phyloP scores from a whole-genome alignment of 192 early-diverging fungal genomes.

The Rhizophagus sp. region DNA sequence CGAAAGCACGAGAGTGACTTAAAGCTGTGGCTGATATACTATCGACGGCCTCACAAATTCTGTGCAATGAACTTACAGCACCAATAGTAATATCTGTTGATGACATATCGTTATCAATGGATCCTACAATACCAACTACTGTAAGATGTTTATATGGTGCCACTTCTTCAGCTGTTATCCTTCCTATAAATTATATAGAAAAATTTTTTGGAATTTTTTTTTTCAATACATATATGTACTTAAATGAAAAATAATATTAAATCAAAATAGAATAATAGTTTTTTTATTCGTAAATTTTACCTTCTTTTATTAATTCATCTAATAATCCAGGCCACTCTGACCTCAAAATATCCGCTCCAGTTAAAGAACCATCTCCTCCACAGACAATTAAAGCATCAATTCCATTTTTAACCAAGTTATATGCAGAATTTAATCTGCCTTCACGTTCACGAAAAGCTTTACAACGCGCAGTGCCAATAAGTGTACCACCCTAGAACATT shows the following conservation, averaged over 20 bases:
- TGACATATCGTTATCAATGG: slow-evolving; percentile 95
- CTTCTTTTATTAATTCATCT: slow-evolving; percentile 66
- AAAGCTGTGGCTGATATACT: slow-evolving; percentile 89
- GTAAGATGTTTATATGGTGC: slow-evolving; percentile 67
- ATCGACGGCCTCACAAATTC: slow-evolving; percentile 96
- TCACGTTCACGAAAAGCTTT: slow-evolving; percentile 79
- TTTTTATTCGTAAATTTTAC: slow-evolving; percentile 24
- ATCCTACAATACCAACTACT: slow-evolving; percentile 96
- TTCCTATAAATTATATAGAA: background rate
- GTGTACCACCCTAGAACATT: slow-evolving; percentile 79
- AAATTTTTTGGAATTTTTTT: background rate
- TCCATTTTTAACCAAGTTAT: slow-evolving; percentile 85
- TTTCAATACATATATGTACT: no score
- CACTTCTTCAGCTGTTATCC: slow-evolving; percentile 62
- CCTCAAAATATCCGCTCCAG: slow-evolving; percentile 90
- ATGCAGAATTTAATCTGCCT: slow-evolving; percentile 80
- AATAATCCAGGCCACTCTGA: slow-evolving; percentile 88
- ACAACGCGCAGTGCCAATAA: slow-evolving; percentile 94
- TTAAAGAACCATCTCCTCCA: slow-evolving; percentile 96
- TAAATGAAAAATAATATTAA: no score
- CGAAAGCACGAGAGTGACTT: slow-evolving; percentile 95
- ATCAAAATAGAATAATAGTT: background rate
- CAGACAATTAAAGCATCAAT: slow-evolving; percentile 95
- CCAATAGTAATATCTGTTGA: slow-evolving; percentile 95
- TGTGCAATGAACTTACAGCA: slow-evolving; percentile 86